Evolutionary conservation across 164 flowering plant genomes (phyloP).

Genomic region (Magnolia changhungtana): DNA sequence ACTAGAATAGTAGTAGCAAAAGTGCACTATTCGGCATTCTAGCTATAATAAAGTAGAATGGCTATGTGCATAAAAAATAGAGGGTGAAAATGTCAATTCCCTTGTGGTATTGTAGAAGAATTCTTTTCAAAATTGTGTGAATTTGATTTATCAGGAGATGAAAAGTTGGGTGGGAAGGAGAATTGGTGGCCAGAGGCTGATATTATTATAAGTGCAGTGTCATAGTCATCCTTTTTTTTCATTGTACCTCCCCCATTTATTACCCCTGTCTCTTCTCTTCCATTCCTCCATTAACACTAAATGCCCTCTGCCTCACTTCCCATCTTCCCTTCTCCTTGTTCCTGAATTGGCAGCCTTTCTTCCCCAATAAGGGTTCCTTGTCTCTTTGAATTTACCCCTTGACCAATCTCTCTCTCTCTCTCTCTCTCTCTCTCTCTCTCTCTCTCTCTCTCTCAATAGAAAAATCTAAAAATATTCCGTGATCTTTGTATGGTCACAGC

Average conservation of each 20-base stretch:
- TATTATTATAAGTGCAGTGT: constrained; percentile 48
- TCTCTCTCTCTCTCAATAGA: background rate
- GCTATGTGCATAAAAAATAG: no score
- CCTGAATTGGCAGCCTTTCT: constrained; percentile 26
- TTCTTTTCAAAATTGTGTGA: background rate
- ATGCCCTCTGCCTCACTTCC: constrained; percentile 31
- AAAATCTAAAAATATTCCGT: constrained; percentile 3
- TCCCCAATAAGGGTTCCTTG: constrained; percentile 40
- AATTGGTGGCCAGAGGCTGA: constrained; percentile 28
- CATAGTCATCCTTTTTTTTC: constrained; percentile 26
- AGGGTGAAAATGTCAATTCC: no score
- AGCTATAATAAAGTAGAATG: no score
- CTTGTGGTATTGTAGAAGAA: no score
- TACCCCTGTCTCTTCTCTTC: constrained; percentile 37
- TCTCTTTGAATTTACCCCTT: constrained; percentile 14
- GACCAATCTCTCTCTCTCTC: constrained; percentile 1
- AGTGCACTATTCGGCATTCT: no score
- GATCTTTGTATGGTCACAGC: constrained; percentile 18
- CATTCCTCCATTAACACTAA: constrained; percentile 34
- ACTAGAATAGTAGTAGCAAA: no score
- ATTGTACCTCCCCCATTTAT: constrained; percentile 21
- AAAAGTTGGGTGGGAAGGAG: constrained; percentile 16
- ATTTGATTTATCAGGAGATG: constrained; percentile 18
- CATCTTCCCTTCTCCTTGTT: constrained; percentile 19
- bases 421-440: background rate